Conservation (phyloP, 306 rosid species). For the Vicia villosa region DNA sequence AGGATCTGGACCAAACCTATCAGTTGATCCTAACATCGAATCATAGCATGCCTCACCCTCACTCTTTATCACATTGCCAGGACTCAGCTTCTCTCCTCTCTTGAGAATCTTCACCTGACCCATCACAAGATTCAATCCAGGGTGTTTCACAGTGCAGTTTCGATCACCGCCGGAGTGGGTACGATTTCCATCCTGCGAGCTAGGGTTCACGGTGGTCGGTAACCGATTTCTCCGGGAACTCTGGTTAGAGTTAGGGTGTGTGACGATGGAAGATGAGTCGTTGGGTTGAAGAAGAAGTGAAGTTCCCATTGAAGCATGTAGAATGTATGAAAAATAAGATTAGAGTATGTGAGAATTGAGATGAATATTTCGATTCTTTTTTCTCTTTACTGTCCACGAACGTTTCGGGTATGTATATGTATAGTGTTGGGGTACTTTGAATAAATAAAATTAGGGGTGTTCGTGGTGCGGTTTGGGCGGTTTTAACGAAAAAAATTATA, state of each 20-base stretch:
- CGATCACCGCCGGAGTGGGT: conserved; percentile 18
- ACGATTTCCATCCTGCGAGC: conserved; percentile 14
- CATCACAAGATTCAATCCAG: conserved; percentile 53
- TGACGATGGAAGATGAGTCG: conserved; percentile 14
- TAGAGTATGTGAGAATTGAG: too few species aligned
- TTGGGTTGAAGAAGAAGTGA: conserved; percentile 53
- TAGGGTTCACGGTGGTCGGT: conserved; percentile 23
- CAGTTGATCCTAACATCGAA: conserved; percentile 62
- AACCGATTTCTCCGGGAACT: conserved; percentile 49
- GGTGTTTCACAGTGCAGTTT: conserved; percentile 39
- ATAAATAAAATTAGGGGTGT: too few species aligned
- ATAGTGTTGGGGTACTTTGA: too few species aligned
- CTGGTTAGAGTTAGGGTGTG: conserved; percentile 3
- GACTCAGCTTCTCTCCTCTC: conserved; percentile 65
- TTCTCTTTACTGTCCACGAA: too few species aligned
- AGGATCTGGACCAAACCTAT: conserved; percentile 83
- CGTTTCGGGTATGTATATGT: too few species aligned
- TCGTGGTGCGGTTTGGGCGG: too few species aligned
- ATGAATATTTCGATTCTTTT: too few species aligned
- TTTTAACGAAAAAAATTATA: too few species aligned
- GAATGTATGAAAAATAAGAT: neutral
- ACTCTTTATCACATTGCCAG: neutral
- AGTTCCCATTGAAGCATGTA: conserved; percentile 42
- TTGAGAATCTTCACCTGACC: conserved; percentile 83
- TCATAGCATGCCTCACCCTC: conserved; percentile 39